Conservation (phyloP, 768 basidiomycete genomes). For the Atractiella rhizophila region DNA sequence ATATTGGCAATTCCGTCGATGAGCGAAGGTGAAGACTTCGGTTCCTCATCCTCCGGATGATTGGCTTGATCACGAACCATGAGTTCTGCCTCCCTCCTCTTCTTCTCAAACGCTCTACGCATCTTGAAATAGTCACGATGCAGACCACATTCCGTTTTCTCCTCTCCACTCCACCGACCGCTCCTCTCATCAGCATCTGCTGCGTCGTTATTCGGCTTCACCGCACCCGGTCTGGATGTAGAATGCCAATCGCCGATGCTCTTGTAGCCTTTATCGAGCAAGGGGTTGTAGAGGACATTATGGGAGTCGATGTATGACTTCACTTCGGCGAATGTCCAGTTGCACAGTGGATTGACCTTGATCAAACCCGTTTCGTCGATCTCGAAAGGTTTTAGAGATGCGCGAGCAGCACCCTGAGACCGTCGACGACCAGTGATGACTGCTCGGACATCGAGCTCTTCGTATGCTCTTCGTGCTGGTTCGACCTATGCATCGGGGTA, state of each 20-base stretch:
- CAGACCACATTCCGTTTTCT: slow-evolving; percentile 86
- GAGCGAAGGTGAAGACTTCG: too few species aligned
- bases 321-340: slow-evolving; percentile 62
- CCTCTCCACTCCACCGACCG: slow-evolving; percentile 61
- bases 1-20: too few species aligned
- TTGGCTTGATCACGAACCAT: slow-evolving; percentile 14
- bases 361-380: slow-evolving; percentile 68
- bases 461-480: slow-evolving; percentile 68
- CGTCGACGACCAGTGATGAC: slow-evolving; percentile 88
- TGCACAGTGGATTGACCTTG: slow-evolving; percentile 79
- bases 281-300: slow-evolving; percentile 60
- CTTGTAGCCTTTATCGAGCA: slow-evolving; percentile 74
- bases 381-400: slow-evolving; percentile 57
- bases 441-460: slow-evolving; percentile 45
- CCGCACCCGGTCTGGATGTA: slow-evolving; percentile 28
- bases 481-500: slow-evolving; percentile 39
- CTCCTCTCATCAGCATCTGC: slow-evolving; percentile 55
- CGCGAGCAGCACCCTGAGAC: slow-evolving; percentile 78
- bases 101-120: slow-evolving; percentile 21
- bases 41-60: too few species aligned
- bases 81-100: slow-evolving; percentile 21
- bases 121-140: slow-evolving; percentile 43
- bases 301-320: slow-evolving; percentile 61
- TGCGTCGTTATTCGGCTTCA: slow-evolving; percentile 31
- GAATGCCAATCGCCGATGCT: slow-evolving; percentile 97